A percentile compares a stretch with the other conserved stretches of the same genome.
These are phyloP conservation scores for Apiospora koreana DNA, from an alignment of 2,329 filamentous ascomycete genomes.

Conservation along the genomic window DNA sequence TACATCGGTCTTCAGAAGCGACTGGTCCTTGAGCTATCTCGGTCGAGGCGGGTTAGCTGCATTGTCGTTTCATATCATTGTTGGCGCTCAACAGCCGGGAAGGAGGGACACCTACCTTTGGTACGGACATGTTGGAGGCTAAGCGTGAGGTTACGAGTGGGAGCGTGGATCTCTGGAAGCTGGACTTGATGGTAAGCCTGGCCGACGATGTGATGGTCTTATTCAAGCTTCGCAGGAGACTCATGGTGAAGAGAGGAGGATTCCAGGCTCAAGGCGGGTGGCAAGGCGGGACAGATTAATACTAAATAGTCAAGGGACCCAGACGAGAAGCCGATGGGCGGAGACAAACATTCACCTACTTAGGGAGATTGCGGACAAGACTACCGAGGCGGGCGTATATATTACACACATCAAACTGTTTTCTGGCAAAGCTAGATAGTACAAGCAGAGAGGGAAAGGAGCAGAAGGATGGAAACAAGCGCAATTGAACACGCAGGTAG, in stretches of 20 bases:
- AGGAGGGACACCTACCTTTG: constrained; percentile 14
- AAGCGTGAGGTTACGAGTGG: constrained; percentile 29
- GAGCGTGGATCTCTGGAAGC: constrained; percentile 31
- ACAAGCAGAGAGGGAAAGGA: no score
- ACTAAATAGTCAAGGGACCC: constrained; percentile 4
- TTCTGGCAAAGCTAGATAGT: background rate
- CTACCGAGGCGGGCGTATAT: background rate
- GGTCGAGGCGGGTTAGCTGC: background rate
- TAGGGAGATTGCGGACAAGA: background rate
- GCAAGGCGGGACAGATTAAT: background rate
- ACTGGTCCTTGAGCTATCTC: constrained; percentile 72
- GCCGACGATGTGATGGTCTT: constrained; percentile 24
- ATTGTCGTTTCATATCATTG: background rate
- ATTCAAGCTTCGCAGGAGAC: constrained; percentile 26
- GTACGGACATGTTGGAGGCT: constrained; percentile 30
- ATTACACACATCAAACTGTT: background rate
- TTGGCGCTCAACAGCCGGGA: background rate
- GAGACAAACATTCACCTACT: constrained; percentile 11
- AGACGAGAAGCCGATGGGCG: constrained; percentile 10
- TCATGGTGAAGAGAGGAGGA: constrained; percentile 24
- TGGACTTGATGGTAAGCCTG: constrained; percentile 26
- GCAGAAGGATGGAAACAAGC: background rate
- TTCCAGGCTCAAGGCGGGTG: background rate
- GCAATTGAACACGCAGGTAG: background rate
- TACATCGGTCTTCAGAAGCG: constrained; percentile 79